Base-by-base conservation (phyloP, 768 basidiomycete genomes). In the Agrocybe pediades region DNA sequence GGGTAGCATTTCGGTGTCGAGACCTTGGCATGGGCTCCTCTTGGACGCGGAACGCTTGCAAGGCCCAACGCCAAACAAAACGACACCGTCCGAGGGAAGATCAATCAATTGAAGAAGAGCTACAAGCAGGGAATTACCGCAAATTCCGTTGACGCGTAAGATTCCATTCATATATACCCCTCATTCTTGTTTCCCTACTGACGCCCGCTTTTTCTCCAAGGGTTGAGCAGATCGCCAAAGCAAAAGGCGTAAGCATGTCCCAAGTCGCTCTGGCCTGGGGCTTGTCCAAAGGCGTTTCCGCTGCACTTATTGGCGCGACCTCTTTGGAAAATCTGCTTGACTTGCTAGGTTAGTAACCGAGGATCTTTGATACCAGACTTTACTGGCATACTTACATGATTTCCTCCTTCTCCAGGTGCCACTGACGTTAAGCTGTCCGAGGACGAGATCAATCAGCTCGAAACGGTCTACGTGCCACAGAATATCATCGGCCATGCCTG, bases 291-390 rank as follows among this genome's bases (percentile, higher is more conserved):
- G 76, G 69, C 21, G 77, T 86, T 4, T 69, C 82, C 0, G 84
- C 83, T 1, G 85, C 85, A 0, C 83, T 87, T 59, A 74, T 86
- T 30, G 85, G 84, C 0, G 73, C 77, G 0, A 82, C 80, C 1
- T 80, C 75, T 24, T 55, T 79, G 3, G 70, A 80, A 23, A 81
- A 84, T 51, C 65, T 86, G 24, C 62, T 74, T 20, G 84, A 86
- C 47, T 62, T 84, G 15, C 70, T 83, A 46, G 78, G 78, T 77
- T 8, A 1, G 47, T 36, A 44, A 16, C 21, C 17, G 25, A 30
- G 41, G 39, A 17, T 1, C 8, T 30, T 42, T 20, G 9, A 6
- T n/a, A n/a, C n/a, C n/a, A n/a, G n/a, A n/a, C n/a, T n/a, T n/a
- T n/a, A n/a, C n/a, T n/a, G n/a, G n/a, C n/a, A n/a, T n/a, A n/a